A percentile compares a stretch with the other conserved stretches of the same genome.
Evolutionary conservation across 1,284 basidiomycete species (phyloP).

Genomic region (Trichosporon inkin): DNA sequence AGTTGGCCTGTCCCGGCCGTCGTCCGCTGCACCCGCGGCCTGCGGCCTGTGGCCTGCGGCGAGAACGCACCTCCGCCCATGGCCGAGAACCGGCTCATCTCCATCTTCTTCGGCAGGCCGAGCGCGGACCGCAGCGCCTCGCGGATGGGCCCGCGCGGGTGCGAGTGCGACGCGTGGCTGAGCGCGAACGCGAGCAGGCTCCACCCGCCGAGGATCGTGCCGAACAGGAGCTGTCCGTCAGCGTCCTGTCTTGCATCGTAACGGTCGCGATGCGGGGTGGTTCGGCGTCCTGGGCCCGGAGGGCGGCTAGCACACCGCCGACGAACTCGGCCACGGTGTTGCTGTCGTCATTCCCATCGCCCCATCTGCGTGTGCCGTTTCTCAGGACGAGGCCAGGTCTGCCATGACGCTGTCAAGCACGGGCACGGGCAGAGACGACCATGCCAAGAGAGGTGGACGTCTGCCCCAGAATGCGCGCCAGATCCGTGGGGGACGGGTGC

Average conservation of each 20-base stretch:
- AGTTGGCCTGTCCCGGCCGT: background rate
- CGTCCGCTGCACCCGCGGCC: too few species aligned
- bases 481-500: background rate
- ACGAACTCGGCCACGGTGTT: too few species aligned
- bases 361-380: too few species aligned
- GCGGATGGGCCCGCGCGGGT: conserved; percentile 26
- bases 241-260: background rate
- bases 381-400: too few species aligned
- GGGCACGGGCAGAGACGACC: too few species aligned
- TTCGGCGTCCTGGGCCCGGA: background rate
- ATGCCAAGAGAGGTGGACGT: too few species aligned
- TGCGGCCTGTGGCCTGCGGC: too few species aligned
- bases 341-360: too few species aligned
- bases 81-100: conserved; percentile 33
- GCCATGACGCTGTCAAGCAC: too few species aligned
- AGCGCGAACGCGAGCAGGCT: conserved; percentile 40
- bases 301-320: too few species aligned
- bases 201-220: conserved; percentile 46
- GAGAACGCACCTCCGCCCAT: conserved; percentile 39
- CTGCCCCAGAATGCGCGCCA: too few species aligned
- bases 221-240: conserved; percentile 29
- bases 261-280: background rate
- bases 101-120: conserved; percentile 12
- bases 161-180: conserved; percentile 35
- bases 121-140: conserved; percentile 26